A percentile compares a stretch with the other conserved stretches of the same genome.
Conservation (phyloP, 805 yeast genomes). For the Candida tallmaniae region DNA sequence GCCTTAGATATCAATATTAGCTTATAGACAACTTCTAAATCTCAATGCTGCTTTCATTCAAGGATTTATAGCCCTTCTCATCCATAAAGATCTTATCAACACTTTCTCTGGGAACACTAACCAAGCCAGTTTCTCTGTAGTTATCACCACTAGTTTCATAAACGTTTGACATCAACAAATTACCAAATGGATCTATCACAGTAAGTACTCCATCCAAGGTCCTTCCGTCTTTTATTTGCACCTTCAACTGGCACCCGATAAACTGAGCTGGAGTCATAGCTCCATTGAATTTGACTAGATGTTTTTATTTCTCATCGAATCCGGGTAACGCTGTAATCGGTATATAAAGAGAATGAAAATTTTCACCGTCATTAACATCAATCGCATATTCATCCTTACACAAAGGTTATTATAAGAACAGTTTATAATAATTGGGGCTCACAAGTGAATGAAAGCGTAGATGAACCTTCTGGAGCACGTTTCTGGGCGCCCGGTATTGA, state of each 20-base stretch:
- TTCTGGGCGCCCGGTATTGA: slow-evolving; percentile 46
- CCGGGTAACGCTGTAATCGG: neutral
- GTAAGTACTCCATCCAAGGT: slow-evolving; percentile 35
- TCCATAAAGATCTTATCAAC: slow-evolving; percentile 26
- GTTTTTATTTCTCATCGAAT: too few species aligned
- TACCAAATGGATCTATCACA: slow-evolving; percentile 42
- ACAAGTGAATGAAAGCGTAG: slow-evolving; percentile 34
- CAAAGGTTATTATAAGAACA: slow-evolving; percentile 5
- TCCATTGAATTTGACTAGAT: too few species aligned
- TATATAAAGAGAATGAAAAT: too few species aligned
- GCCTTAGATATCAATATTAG: neutral
- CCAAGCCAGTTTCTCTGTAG: slow-evolving; percentile 44
- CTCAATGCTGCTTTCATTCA: neutral
- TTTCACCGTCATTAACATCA: slow-evolving; percentile 24
- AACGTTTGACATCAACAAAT: slow-evolving; percentile 31
- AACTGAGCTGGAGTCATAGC: slow-evolving; percentile 19
- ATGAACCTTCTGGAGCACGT: slow-evolving; percentile 39
- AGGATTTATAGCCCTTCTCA: slow-evolving; percentile 7
- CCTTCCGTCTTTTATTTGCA: slow-evolving; percentile 27
- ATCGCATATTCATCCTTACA: slow-evolving; percentile 37
- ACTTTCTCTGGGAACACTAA: slow-evolving; percentile 46
- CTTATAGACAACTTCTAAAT: neutral
- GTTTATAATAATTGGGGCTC: slow-evolving; percentile 15
- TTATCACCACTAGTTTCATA: slow-evolving; percentile 20
- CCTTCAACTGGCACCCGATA: slow-evolving; percentile 27